These are phyloP conservation scores for Diaporthe destruens DNA, from an alignment of 2,329 filamentous ascomycete species.

Conservation along the genomic window DNA sequence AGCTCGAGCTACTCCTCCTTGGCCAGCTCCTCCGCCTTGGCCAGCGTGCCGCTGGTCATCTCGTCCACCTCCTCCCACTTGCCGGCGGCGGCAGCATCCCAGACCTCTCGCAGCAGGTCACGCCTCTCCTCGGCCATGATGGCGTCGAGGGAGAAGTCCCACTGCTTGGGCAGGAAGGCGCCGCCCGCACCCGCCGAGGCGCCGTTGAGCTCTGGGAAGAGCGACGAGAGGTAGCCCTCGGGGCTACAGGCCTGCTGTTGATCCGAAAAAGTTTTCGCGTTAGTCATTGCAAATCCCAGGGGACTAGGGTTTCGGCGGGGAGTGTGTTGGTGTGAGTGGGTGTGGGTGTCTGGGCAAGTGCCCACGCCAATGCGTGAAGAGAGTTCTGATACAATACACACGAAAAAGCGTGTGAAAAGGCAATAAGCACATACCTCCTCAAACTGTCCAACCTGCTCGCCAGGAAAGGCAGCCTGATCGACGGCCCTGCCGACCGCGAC, in stretches of 20 bases:
- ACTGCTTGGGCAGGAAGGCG: background rate
- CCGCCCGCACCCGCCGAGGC: no score
- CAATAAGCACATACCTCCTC: conserved; percentile 17
- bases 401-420: background rate
- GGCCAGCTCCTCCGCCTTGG: background rate
- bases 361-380: background rate
- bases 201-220: conserved; percentile 34
- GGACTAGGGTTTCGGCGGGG: background rate
- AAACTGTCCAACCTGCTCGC: conserved; percentile 2
- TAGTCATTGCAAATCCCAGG: background rate
- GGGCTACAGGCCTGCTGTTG: conserved; percentile 28
- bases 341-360: background rate
- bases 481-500: conserved; percentile 31
- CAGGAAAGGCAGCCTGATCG: conserved; percentile 19
- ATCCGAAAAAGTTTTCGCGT: background rate
- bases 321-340: background rate
- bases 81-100: conserved; percentile 14
- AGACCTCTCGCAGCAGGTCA: conserved; percentile 19
- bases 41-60: background rate
- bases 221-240: conserved; percentile 8
- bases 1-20: background rate
- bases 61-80: conserved; percentile 26
- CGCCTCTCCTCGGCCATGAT: conserved; percentile 21
- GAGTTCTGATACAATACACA: no score
- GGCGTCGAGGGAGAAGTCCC: conserved; percentile 21